Evolutionary conservation across 495 filamentous ascomycete genomes (phyloP), one percentile per base, ranked within the genome.

Genomic region (Hyaloscypha hepaticicola): DNA sequence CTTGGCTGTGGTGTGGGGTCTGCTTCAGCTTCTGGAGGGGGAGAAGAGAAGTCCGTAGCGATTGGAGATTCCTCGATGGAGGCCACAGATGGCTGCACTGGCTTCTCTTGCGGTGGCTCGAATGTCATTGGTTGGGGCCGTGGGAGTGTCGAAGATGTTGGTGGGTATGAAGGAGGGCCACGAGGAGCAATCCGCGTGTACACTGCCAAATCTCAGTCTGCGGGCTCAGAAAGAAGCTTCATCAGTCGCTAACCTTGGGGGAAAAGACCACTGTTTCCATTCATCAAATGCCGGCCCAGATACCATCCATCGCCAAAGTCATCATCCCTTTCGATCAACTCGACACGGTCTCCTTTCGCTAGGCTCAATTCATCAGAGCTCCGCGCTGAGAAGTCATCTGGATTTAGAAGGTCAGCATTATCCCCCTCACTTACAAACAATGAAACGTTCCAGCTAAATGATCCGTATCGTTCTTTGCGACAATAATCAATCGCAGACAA

Each of bases 261-360:
- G 74, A 97, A 96, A 33, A 97, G 83, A 51, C 93, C 93, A 53
- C 83, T 94, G 66, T 86, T 86, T 34, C 84, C 87, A 70, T 88
- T 92, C 55, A 82, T 78, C 67, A 88, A 65, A 74, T 96, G 91
- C 72, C 88, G 87, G 28, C 96, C 96, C 67, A 97, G 76, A 77
- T 91, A 99, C 96, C 96, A 99, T 60, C 95, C 96, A 79, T 99
- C 96, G 57, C 90, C 90, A 76, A 97, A 99, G 69, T 96, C 96
- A 74, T 98, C 94, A 75, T 98, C 94, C 58, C 96, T 85, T 74
- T 98, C 95, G 48, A 97, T 86, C 62, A 99, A 78, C 77, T 96
- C 88, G 58, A 99, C 91, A 31, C 90, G 88, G 70, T 97, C 93
- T 64, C 92, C 92, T 67, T 92, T 95, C 34, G 82, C 79, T 69